Conservation (phyloP, 2,329 filamentous ascomycete genomes). For the Hymenoscyphus fraxineus region DNA sequence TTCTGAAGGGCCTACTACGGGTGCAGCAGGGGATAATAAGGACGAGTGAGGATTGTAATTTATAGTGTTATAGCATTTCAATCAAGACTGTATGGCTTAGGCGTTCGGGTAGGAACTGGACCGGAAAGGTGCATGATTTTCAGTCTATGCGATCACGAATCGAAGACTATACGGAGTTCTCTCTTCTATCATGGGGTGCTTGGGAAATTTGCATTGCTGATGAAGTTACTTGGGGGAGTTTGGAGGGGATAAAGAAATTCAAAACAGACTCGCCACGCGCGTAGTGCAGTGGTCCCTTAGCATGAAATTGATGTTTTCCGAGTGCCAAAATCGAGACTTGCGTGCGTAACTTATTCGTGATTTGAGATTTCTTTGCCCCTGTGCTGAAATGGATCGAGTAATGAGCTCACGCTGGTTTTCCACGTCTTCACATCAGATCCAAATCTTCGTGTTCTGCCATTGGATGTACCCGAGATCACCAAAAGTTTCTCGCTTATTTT, state of each 20-base stretch:
- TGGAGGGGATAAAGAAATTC: not conserved
- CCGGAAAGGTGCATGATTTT: not conserved
- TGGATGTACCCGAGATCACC: too few relatives aligned
- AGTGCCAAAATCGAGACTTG: not conserved
- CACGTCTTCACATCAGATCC: too few relatives aligned
- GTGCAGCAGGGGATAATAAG: not conserved
- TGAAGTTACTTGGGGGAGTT: not conserved
- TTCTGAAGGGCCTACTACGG: slow-evolving; percentile 23
- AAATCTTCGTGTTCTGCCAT: too few relatives aligned
- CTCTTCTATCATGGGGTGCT: not conserved
- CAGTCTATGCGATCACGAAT: not conserved
- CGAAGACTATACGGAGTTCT: not conserved
- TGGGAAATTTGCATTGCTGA: not conserved
- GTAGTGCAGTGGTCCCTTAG: not conserved
- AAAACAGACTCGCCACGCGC: not conserved
- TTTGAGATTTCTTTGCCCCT: too few relatives aligned
- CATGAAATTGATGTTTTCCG: not conserved
- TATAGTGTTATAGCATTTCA: not conserved
- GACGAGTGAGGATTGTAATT: not conserved
- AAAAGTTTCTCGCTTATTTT: too few relatives aligned
- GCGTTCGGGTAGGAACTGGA: not conserved
- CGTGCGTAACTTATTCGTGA: too few relatives aligned
- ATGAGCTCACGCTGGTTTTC: too few relatives aligned
- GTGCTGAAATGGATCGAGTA: too few relatives aligned
- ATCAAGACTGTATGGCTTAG: not conserved